Base-by-base conservation (phyloP, 1,139 yeast species). In the Taphrina populina region DNA sequence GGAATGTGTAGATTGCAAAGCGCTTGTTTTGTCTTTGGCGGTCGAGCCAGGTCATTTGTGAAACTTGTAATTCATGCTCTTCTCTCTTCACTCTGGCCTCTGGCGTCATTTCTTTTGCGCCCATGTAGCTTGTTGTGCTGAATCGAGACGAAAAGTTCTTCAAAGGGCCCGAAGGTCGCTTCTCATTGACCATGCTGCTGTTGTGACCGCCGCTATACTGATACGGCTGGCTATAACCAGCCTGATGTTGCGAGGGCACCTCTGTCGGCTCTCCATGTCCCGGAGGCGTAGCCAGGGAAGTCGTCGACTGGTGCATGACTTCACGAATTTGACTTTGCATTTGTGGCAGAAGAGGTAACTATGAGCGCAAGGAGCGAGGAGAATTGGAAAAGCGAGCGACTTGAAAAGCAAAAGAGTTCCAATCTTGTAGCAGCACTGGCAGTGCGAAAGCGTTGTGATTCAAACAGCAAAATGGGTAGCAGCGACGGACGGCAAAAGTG, bases 281-380 rank as follows among this genome's bases (percentile, higher is more conserved):
- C 1, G 54, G 54, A 8, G 54, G 54, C 29, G 33, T 44, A 15
- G 20, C 20, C 39, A 39, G 34, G 26, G 36, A 27, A 26, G 29
- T 24, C 6, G 44, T 39, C 11, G 54, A 39, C 15, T 34, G 46
- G 34, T 21, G 24, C 30, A 49, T 40, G 54, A 37, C 54, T 39
- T 49, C 54, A 13, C 54, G 34, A 15, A 49, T 49, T 26, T 49
- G 54, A 24, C 46, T 37, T 36, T 49, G 54, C 54, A 49, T 47
- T 11, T 21, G 29, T n/a, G n/a, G n/a, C n/a, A n/a, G n/a, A n/a
- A n/a, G n/a, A n/a, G n/a, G n/a, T n/a, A n/a, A n/a, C n/a, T n/a
- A n/a, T n/a, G n/a, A n/a, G n/a, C n/a, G n/a, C n/a, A n/a, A n/a
- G n/a, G n/a, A n/a, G n/a, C n/a, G n/a, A n/a, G n/a, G n/a, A n/a